Evolutionary conservation across 2,329 filamentous ascomycete species (phyloP), one percentile per base, ranked within the genome.

Genomic region (Fusarium albidum): DNA sequence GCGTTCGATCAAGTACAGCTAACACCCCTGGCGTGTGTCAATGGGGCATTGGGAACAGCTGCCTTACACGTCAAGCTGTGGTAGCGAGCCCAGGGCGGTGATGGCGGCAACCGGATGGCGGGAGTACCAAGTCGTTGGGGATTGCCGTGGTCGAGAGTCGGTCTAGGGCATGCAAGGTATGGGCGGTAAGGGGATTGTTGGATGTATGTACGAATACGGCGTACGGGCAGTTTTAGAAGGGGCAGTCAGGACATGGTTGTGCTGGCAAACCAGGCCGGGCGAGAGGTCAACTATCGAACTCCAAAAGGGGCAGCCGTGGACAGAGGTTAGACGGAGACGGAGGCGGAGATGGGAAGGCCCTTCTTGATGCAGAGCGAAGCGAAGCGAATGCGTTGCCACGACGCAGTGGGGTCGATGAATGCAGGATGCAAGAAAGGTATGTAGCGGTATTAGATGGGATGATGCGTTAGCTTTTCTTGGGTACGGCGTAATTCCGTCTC

Each of bases 11-110:
- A 55, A 62, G 21, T 13, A 43, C 45, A 42, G 55, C 53, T 55
- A 48, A 53, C 59, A 61, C 52, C 50, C 55, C 54, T 47, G 51
- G 56, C 48, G 59, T 64, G 48, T 43, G 42, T 62, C 53, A 58
- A 62, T 61, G 63, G 65, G 55, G 62, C 63, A 67, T 66, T 65
- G 56, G 47, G 44, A 38, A 18, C 45, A 43, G 44, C 49, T 57
- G 51, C 49, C 57, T 54, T 52, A 55, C 60, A 60, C 57, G 50
- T 58, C 53, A 50, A 55, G 50, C 34, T 60, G 42, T 61, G 41
- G 51, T 54, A 45, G 52, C 56, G 59, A 49, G 58, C 43, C 49
- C 34, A 40, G 33, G 51, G 50, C 45, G 51, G 51, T 46, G 57
- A 65, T 55, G 52, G 59, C 62, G 54, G 55, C 52, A 57, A 55